A percentile compares a stretch with the other conserved stretches of the same genome.
Evolutionary conservation across 768 basidiomycete species (phyloP).

Genomic region (Termitomyces sp.): DNA sequence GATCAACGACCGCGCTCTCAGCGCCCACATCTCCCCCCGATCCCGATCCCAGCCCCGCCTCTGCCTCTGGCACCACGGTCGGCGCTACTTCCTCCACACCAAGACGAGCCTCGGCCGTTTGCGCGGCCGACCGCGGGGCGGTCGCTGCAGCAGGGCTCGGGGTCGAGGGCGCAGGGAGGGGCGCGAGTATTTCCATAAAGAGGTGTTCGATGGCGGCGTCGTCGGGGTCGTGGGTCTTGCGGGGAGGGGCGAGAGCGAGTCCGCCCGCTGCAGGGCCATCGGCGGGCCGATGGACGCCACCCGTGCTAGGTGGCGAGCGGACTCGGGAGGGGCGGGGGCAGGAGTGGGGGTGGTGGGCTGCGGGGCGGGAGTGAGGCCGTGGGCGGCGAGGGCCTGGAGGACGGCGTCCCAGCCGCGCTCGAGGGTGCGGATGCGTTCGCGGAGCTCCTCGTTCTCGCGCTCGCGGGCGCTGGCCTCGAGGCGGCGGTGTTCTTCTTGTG

Average conservation of each 20-base stretch:
- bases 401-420: conserved; percentile 82
- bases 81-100: conserved; percentile 4
- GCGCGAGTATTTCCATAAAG: conserved; percentile 65
- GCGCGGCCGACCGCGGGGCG: conserved; percentile 9
- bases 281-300: conserved; percentile 75
- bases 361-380: conserved; percentile 50
- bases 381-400: conserved; percentile 65
- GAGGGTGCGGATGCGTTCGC: conserved; percentile 70
- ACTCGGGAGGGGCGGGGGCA: conserved; percentile 33
- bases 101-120: conserved; percentile 7
- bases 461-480: conserved; percentile 40
- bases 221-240: conserved; percentile 31
- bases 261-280: conserved; percentile 96
- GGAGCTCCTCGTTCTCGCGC: conserved; percentile 68
- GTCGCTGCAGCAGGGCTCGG: conserved; percentile 16
- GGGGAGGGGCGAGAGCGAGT: conserved; percentile 24
- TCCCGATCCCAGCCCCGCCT: background rate
- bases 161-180: conserved; percentile 28
- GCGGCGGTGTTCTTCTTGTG: conserved; percentile 26
- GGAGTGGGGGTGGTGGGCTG: conserved; percentile 18
- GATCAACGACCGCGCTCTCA: conserved; percentile 11
- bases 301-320: conserved; percentile 99
- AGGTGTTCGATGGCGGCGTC: conserved; percentile 63
- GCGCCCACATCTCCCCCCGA: conserved; percentile 1
- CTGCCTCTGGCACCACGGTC: background rate